These are phyloP conservation scores for Malbranchea zuffiana DNA, from an alignment of 2,329 filamentous ascomycete genomes.

Conservation along the genomic window DNA sequence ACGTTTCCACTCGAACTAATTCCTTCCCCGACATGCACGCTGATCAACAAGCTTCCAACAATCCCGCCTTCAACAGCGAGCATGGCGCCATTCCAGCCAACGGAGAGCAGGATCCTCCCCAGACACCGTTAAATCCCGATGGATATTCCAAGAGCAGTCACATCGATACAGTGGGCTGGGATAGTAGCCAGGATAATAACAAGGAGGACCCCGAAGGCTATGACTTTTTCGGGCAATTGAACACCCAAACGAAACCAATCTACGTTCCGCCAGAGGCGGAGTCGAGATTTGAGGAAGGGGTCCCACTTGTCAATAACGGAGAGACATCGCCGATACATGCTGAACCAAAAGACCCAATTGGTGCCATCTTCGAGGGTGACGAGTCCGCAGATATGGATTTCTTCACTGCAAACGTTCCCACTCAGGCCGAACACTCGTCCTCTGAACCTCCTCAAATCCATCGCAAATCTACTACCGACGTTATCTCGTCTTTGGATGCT, in stretches of 20 bases:
- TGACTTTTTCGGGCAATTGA: constrained; percentile 52
- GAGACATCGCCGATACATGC: constrained; percentile 20
- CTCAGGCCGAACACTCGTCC: constrained; percentile 12
- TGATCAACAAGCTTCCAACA: constrained; percentile 6
- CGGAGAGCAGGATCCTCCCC: too few species aligned
- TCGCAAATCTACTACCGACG: constrained; percentile 60
- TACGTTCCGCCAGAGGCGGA: constrained; percentile 36
- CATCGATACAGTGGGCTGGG: too few species aligned
- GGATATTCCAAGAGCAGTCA: too few species aligned
- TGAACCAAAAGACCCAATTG: constrained; percentile 19
- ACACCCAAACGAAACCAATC: constrained; percentile 31
- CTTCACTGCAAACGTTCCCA: constrained; percentile 22
- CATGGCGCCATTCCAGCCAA: not conserved
- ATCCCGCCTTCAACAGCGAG: not conserved
- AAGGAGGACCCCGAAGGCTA: constrained; percentile 40
- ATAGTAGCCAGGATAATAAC: not conserved
- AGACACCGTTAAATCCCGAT: too few species aligned
- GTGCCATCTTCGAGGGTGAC: constrained; percentile 30
- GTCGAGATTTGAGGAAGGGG: constrained; percentile 57
- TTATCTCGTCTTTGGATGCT: constrained; percentile 43
- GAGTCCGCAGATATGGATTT: constrained; percentile 31
- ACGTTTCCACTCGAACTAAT: constrained; percentile 5
- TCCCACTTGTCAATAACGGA: constrained; percentile 47
- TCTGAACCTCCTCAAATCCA: constrained; percentile 36
- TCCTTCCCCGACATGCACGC: constrained; percentile 7